Evolutionary conservation across 2,329 filamentous ascomycete genomes (phyloP), one percentile per base, ranked within the genome.

Genomic region (Sporothrix luriei): DNA sequence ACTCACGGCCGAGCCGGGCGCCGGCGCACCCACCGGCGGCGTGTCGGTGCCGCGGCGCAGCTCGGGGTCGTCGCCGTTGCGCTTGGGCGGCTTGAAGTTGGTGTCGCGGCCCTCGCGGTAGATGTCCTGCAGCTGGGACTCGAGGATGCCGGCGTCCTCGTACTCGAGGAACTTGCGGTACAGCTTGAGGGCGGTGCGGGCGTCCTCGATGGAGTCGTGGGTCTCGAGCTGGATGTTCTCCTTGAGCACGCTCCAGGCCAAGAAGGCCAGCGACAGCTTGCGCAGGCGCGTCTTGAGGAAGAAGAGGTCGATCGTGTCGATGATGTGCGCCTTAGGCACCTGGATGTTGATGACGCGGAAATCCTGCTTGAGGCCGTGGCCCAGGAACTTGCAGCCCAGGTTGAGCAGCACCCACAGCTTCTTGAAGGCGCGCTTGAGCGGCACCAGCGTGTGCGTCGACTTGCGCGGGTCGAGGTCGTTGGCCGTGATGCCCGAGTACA

Each of bases 291-390:
- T 85, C 69, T 90, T 88, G 70, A 97, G 88, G 79, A 91, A 96
- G 82, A 97, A 98, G 1, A 97, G 84, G 73, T 96, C 91, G 74
- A 94, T 93, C 0, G 96, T 99, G 79, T 99, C 95, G 69, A 99
- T 93, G 48, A 97, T 91, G 78, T 99, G 95, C 3, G 87, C 80
- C 77, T 90, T 92, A 1, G 96, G 95, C 0, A 99, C 91, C 78
- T 97, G 92, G 69, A 99, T 97, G 79, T 99, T 99, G 80, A 97
- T 97, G 69, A 97, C 97, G 68, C 95, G 92, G 81, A 99, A 98
- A 79, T 99, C 95, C 75, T 95, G 94, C 74, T 92, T 92, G 54
- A 99, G 84, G 4, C 94, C 94, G 76, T 99, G 95, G 2, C 95
- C 95, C 5, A 99, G 87, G 78, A 99, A 99, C 72, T 92, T 88